These are phyloP conservation scores for Cadophora malorum DNA, from an alignment of 2,329 filamentous ascomycete species.

Conservation along the genomic window DNA sequence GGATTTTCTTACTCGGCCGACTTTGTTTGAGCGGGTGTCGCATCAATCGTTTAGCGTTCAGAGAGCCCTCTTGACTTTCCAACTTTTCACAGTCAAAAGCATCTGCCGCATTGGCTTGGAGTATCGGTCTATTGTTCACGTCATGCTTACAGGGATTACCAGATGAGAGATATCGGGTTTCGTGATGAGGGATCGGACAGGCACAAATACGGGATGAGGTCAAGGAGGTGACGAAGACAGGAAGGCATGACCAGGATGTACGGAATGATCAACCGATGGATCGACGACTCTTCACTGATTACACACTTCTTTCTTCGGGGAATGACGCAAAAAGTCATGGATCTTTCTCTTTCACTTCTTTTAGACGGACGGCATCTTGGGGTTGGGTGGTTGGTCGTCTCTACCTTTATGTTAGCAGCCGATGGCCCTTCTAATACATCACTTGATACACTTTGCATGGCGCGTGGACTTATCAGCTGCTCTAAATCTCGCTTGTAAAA, in stretches of 20 bases:
- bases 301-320: background rate
- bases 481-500: background rate
- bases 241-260: background rate
- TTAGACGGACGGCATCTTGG: slow-evolving; percentile 26
- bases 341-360: slow-evolving; percentile 27
- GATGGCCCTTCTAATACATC: slow-evolving; percentile 38
- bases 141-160: slow-evolving; percentile 14
- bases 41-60: slow-evolving; percentile 23
- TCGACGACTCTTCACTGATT: slow-evolving; percentile 2
- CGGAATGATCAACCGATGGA: slow-evolving; percentile 12
- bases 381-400: slow-evolving; percentile 26
- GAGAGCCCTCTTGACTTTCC: slow-evolving; percentile 12
- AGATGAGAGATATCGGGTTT: background rate
- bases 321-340: slow-evolving; percentile 25
- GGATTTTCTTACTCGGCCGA: slow-evolving; percentile 82
- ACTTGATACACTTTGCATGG: slow-evolving; percentile 26
- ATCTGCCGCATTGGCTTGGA: slow-evolving; percentile 27
- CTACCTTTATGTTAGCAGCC: slow-evolving; percentile 32
- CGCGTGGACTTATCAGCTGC: background rate
- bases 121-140: slow-evolving; percentile 20
- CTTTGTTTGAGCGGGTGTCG: slow-evolving; percentile 41
- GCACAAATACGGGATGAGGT: background rate
- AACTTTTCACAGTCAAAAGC: slow-evolving; percentile 23
- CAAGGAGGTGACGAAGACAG: background rate
- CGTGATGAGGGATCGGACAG: background rate